Conservation (phyloP, 2,329 filamentous ascomycete genomes). For the Colletotrichum siamense region DNA sequence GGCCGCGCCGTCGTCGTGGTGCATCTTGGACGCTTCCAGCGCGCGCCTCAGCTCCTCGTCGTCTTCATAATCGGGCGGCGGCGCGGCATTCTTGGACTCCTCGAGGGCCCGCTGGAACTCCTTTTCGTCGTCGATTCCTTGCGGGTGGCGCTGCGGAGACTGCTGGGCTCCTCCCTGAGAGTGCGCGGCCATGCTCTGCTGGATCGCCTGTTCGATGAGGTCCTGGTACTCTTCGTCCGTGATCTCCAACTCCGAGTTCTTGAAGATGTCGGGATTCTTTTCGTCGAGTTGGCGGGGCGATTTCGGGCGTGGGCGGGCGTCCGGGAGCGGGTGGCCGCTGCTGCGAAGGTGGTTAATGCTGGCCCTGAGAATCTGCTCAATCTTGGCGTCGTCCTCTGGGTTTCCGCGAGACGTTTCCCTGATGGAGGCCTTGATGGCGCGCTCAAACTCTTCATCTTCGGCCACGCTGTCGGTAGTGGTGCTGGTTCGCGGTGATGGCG, state of each 20-base stretch:
- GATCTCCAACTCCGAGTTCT: constrained; percentile 41
- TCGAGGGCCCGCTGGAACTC: constrained; percentile 46
- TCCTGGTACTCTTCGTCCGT: constrained; percentile 64
- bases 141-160: neutral
- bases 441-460: constrained; percentile 70
- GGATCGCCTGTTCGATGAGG: constrained; percentile 61
- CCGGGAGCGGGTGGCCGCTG: constrained; percentile 21
- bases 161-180: constrained; percentile 20
- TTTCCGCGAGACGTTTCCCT: constrained; percentile 74
- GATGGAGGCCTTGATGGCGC: constrained; percentile 74
- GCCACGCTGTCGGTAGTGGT: constrained; percentile 1
- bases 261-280: constrained; percentile 18
- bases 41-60: constrained; percentile 44
- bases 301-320: neutral
- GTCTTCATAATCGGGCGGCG: constrained; percentile 21
- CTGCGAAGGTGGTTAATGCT: constrained; percentile 65
- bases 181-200: constrained; percentile 49
- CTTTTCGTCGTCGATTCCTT: constrained; percentile 33
- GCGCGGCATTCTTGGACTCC: constrained; percentile 34
- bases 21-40: constrained; percentile 44
- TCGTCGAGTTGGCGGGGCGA: neutral
- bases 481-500: constrained; percentile 25
- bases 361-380: constrained; percentile 77
- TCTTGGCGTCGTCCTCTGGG: constrained; percentile 68
- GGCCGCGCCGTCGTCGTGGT: constrained; percentile 24